phyloP scores from a whole-genome alignment of 495 filamentous ascomycete species.

The Penicillium bialowiezense region DNA sequence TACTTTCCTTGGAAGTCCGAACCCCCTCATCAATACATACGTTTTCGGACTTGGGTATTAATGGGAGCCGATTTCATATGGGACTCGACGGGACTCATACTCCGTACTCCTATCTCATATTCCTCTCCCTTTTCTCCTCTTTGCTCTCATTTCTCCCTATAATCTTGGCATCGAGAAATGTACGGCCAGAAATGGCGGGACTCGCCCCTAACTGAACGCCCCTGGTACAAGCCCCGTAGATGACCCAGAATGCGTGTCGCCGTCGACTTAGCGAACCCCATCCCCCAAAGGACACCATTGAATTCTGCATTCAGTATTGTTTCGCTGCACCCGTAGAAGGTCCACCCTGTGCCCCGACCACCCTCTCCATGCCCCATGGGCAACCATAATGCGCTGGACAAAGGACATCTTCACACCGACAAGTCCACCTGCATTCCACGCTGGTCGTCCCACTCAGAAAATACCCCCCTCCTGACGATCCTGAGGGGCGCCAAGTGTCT shows the following conservation, averaged over 20 bases:
- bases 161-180: no score
- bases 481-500: not conserved
- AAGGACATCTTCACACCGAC: conserved; percentile 3
- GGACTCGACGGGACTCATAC: no score
- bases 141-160: no score
- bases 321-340: not conserved
- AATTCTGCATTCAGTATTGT: not conserved
- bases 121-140: no score
- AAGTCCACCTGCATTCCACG: conserved; percentile 7
- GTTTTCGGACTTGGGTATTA: not conserved
- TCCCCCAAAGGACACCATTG: not conserved
- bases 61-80: not conserved
- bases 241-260: no score
- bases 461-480: conserved; percentile 9
- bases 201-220: no score
- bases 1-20: conserved; percentile 29
- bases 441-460: not conserved
- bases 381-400: not conserved
- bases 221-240: no score
- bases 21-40: conserved; percentile 14
- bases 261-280: no score
- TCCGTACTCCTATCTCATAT: no score
- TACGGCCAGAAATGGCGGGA: no score
- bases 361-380: not conserved
- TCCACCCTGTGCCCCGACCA: not conserved